Base-by-base conservation (phyloP, 257 asterid species). In the Solanum commersonii region DNA sequence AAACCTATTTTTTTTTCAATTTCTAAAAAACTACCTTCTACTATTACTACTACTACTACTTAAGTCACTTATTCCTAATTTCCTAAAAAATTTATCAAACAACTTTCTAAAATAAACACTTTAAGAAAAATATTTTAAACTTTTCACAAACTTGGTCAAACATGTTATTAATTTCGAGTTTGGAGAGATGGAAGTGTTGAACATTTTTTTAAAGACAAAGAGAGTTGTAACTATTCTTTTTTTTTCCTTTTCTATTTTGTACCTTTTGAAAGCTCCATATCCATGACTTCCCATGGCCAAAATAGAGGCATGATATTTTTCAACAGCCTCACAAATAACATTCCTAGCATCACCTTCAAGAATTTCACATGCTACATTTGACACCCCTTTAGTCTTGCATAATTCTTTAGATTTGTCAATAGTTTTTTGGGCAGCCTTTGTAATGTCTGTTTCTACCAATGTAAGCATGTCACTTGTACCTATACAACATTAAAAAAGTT, bases 241-340 rank as follows among this genome's bases (percentile, higher is more conserved):
- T 23, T n/a, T 25, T 65, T 4, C 5, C 33, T 65, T 10, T 65
- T 65, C 29, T 27, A 68, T 35, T 44, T 77, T 77, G 77, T 86
- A 95, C 98, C 96, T 94, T 85, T 95, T 95, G 90, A 95, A 90
- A 91, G 93, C 90, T 83, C 98, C 97, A 87, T 94, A 95, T 68
- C 93, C 94, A 86, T 95, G 97, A 88, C 93, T 90, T 46, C 97
- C 97, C 94, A 95, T 88, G 87, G 94, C 98, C 35, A 95, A 83
- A 22, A 94, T 88, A 85, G 94, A 95, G 9, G 97, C 98, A 78
- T 87, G 87, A 38, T 94, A 92, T 68, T 91, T 91, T 22, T 93
- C 94, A 18, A 74, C 94, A 5, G 96, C 98, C 9, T 52, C 72
- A 86, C 97, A 94, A 59, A 95, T 92, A 67, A 92, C 95, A 87